Percentiles rank a stretch among this genome's conserved stretches.
Evolutionary conservation across 2,329 filamentous ascomycete species (phyloP).

Genomic region (Samsoniella hepiali): DNA sequence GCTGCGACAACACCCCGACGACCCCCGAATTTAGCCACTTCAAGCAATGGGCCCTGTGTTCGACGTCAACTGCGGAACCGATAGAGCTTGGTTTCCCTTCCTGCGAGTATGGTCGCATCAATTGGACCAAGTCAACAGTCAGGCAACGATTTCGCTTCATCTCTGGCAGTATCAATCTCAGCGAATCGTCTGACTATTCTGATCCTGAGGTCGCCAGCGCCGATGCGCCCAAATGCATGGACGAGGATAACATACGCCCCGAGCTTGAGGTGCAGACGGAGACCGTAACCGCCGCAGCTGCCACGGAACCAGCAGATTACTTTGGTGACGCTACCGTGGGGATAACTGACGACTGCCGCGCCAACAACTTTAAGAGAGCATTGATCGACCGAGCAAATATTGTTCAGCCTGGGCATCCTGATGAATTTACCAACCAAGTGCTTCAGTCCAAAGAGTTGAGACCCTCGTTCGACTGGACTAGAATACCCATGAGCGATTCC

Average conservation of each 20-base stretch:
- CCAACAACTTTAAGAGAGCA: slow-evolving; percentile 8
- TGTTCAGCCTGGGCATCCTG: slow-evolving; percentile 32
- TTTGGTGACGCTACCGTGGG: slow-evolving; percentile 36
- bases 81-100: slow-evolving; percentile 52
- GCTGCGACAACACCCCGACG: slow-evolving; percentile 40
- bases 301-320: slow-evolving; percentile 38
- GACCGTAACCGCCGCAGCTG: slow-evolving; percentile 27
- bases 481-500: slow-evolving; percentile 59
- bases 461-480: slow-evolving; percentile 78
- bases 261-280: not conserved
- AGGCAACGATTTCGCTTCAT: slow-evolving; percentile 66
- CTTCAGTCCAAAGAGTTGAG: slow-evolving; percentile 34
- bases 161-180: slow-evolving; percentile 48
- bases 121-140: slow-evolving; percentile 69
- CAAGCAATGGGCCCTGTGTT: slow-evolving; percentile 64
- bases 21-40: slow-evolving; percentile 58
- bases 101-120: slow-evolving; percentile 59
- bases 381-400: not conserved
- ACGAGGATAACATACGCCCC: not conserved
- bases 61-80: slow-evolving; percentile 49
- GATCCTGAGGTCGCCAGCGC: slow-evolving; percentile 30
- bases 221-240: slow-evolving; percentile 22
- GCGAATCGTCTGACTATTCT: slow-evolving; percentile 33
- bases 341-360: slow-evolving; percentile 22
- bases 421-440: slow-evolving; percentile 42